These are phyloP conservation scores for Pleurotus salmoneostramineus DNA, from an alignment of 768 basidiomycete species.

Conservation along the genomic window DNA sequence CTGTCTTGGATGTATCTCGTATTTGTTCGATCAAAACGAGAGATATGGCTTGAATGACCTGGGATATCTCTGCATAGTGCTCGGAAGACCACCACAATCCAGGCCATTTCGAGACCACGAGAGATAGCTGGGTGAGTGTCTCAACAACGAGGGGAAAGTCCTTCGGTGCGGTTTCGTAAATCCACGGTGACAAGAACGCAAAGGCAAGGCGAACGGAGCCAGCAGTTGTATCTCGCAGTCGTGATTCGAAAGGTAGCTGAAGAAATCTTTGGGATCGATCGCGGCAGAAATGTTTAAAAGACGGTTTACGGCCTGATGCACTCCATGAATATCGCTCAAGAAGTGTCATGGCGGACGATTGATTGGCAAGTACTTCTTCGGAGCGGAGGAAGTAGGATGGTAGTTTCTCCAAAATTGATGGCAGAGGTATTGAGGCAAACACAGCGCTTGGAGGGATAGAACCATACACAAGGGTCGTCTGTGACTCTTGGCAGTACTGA, in stretches of 20 bases:
- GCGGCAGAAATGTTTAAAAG: slow-evolving; percentile 68
- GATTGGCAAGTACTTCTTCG: slow-evolving; percentile 19
- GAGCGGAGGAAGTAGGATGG: slow-evolving; percentile 63
- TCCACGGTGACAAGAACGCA: slow-evolving; percentile 67
- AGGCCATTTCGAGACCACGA: slow-evolving; percentile 61
- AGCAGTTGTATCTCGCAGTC: slow-evolving; percentile 61
- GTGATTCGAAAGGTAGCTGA: slow-evolving; percentile 47
- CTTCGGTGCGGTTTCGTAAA: slow-evolving; percentile 43
- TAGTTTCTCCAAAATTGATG: slow-evolving; percentile 58
- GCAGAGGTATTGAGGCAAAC: slow-evolving; percentile 65
- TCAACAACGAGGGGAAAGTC: slow-evolving; percentile 31
- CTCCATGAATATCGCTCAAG: slow-evolving; percentile 45
- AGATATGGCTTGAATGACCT: slow-evolving; percentile 55
- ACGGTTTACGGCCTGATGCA: slow-evolving; percentile 52
- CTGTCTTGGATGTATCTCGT: slow-evolving; percentile 41
- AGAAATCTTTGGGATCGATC: slow-evolving; percentile 64
- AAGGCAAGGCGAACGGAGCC: slow-evolving; percentile 67
- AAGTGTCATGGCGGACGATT: slow-evolving; percentile 19
- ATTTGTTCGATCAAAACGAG: slow-evolving; percentile 65
- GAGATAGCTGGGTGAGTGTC: slow-evolving; percentile 37
- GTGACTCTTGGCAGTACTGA: slow-evolving; percentile 69
- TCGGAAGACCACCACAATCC: slow-evolving; percentile 65
- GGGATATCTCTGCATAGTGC: slow-evolving; percentile 52
- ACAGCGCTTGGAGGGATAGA: slow-evolving; percentile 64
- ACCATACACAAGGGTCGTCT: slow-evolving; percentile 69